Percentiles rank a stretch among this genome's conserved stretches.
These are phyloP conservation scores for Geotrichum carabidarum DNA, from an alignment of 1,139 yeast species.

Conservation along the genomic window DNA sequence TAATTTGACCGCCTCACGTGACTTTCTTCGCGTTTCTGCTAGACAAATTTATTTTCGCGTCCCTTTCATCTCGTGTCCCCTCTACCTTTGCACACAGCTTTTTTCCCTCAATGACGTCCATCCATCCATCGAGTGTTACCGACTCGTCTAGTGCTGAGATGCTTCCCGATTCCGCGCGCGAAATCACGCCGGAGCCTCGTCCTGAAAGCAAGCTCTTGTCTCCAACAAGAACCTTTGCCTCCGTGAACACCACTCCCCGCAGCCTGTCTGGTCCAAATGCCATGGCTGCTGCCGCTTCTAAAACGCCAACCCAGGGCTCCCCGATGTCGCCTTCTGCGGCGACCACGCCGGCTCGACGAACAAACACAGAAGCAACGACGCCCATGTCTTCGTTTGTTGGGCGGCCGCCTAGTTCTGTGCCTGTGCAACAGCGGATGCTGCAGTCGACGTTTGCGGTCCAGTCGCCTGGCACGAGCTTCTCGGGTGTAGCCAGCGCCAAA, in stretches of 20 bases:
- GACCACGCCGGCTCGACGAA: background rate
- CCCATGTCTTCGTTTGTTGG: conserved; percentile 11
- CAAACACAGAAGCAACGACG: conserved; percentile 2
- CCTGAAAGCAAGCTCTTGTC: conserved; percentile 1
- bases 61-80: background rate
- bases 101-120: conserved; percentile 8
- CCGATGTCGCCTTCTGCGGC: conserved; percentile 8
- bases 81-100: background rate
- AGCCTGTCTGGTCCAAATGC: background rate
- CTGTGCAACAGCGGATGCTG: conserved; percentile 16
- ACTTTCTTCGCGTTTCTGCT: background rate
- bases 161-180: background rate
- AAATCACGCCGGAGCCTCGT: conserved; percentile 7
- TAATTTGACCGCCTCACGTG: background rate
- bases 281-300: background rate
- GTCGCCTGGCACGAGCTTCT: background rate
- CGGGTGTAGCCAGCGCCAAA: conserved; percentile 2
- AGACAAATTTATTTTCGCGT: background rate
- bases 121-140: conserved; percentile 12
- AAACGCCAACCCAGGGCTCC: background rate
- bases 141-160: background rate
- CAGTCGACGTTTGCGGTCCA: conserved; percentile 14
- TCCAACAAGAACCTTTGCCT: conserved; percentile 6
- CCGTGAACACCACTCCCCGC: conserved; percentile 10
- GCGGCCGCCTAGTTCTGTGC: conserved; percentile 16